Conservation (phyloP, 495 filamentous ascomycete genomes). For the Terfezia claveryi region DNA sequence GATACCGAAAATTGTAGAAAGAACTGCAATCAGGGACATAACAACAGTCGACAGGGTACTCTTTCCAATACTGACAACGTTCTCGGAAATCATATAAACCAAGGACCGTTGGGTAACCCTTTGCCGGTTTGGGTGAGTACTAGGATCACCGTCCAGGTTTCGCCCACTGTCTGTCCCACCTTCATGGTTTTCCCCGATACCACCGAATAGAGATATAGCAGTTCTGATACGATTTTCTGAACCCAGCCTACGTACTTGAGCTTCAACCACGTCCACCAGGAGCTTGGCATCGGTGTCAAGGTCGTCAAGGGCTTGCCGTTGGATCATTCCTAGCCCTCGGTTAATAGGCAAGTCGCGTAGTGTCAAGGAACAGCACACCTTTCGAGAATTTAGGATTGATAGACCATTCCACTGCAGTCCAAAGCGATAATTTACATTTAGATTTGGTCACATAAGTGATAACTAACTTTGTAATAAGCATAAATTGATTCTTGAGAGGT, state of each 20-base stretch:
- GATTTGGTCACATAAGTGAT: conserved; percentile 85
- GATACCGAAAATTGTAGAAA: conserved; percentile 44
- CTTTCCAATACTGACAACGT: conserved; percentile 40
- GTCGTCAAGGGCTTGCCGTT: conserved; percentile 59
- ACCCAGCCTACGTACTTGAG: conserved; percentile 67
- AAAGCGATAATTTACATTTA: conserved; percentile 76
- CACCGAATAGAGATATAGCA: conserved; percentile 74
- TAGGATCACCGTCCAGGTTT: not conserved
- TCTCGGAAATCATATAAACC: conserved; percentile 46
- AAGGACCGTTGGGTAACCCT: conserved; percentile 43
- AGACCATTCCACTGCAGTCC: conserved; percentile 68
- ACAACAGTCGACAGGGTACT: conserved; percentile 49
- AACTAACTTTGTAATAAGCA: conserved; percentile 71
- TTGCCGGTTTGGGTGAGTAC: not conserved
- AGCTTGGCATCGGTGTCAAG: conserved; percentile 65
- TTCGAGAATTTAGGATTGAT: conserved; percentile 41
- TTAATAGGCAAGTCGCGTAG: not conserved
- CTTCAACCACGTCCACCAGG: conserved; percentile 61
- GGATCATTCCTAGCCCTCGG: conserved; percentile 34
- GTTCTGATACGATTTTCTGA: conserved; percentile 69
- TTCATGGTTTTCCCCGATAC: conserved; percentile 35
- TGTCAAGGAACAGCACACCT: conserved; percentile 11
- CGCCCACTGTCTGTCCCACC: conserved; percentile 27
- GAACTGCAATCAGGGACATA: conserved; percentile 42
- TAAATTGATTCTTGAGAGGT: conserved; percentile 55